Conservation (phyloP, 1,139 yeast genomes). For the Yamadazyma buinensis region DNA sequence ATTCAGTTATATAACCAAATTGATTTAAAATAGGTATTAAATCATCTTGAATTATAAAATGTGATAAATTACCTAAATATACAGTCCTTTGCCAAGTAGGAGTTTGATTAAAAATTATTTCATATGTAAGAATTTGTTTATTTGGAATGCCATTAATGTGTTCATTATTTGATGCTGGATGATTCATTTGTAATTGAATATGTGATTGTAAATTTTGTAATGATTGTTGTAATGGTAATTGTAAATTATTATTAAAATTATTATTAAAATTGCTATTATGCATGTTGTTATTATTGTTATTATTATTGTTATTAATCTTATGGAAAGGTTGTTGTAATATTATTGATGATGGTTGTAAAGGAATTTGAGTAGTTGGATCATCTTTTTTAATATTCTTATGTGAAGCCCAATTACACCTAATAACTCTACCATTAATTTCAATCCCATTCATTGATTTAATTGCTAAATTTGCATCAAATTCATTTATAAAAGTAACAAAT, state of each 20-base stretch:
- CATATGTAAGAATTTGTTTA: constrained; percentile 20
- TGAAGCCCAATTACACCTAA: constrained; percentile 88
- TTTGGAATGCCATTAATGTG: no score
- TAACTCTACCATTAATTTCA: constrained; percentile 66
- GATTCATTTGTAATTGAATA: no score
- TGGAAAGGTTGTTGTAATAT: no score
- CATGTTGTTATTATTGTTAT: no score
- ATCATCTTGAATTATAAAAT: constrained; percentile 68
- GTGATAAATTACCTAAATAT: constrained; percentile 82
- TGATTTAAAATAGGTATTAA: constrained; percentile 72
- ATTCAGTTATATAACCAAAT: constrained; percentile 79
- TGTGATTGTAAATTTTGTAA: no score
- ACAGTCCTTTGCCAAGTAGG: constrained; percentile 89
- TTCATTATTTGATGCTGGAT: neutral
- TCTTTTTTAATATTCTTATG: constrained; percentile 46
- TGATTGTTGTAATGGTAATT: no score
- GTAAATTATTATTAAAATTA: no score
- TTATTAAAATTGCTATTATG: no score
- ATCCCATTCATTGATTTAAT: constrained; percentile 73
- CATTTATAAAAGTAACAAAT: constrained; percentile 73
- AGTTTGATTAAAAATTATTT: constrained; percentile 62
- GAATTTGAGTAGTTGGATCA: no score
- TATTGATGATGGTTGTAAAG: no score
- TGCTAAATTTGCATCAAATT: constrained; percentile 71
- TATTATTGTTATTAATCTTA: no score